Conservation (phyloP, 768 basidiomycete species). For the Tulasnella sp. region DNA sequence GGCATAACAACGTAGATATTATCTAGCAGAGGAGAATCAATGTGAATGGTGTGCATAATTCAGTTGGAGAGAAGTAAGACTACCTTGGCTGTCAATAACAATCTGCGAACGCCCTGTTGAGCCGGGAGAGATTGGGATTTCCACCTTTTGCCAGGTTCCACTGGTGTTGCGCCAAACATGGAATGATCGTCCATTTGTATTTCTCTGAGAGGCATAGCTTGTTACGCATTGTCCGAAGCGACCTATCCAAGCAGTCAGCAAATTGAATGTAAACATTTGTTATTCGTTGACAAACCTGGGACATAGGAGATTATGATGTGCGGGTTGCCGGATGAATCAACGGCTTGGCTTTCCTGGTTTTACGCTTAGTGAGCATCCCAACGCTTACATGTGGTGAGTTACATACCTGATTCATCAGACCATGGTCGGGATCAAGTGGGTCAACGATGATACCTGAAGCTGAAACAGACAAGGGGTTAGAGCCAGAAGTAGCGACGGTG, state of each 20-base stretch:
- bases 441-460: constrained; percentile 15
- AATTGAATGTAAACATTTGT: neutral
- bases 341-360: constrained; percentile 11
- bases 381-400: no score
- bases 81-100: no score
- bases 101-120: constrained; percentile 15
- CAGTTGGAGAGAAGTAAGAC: no score
- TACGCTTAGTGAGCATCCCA: no score
- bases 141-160: constrained; percentile 6
- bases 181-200: neutral
- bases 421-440: constrained; percentile 11
- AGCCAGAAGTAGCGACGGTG: constrained; percentile 6
- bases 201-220: neutral
- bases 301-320: constrained; percentile 16
- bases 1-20: constrained; percentile 14
- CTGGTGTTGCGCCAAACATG: constrained; percentile 7
- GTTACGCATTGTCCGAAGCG: constrained; percentile 14
- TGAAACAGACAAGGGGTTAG: constrained; percentile 1
- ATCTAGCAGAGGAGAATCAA: no score
- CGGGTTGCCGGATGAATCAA: constrained; percentile 2
- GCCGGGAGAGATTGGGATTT: constrained; percentile 3
- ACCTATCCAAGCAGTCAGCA: neutral
- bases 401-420: constrained; percentile 15
- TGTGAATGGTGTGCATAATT: no score
- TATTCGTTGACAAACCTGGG: neutral